phyloP scores from a whole-genome alignment of 176 grass and related monocot genomes.

The Typha latifolia region DNA sequence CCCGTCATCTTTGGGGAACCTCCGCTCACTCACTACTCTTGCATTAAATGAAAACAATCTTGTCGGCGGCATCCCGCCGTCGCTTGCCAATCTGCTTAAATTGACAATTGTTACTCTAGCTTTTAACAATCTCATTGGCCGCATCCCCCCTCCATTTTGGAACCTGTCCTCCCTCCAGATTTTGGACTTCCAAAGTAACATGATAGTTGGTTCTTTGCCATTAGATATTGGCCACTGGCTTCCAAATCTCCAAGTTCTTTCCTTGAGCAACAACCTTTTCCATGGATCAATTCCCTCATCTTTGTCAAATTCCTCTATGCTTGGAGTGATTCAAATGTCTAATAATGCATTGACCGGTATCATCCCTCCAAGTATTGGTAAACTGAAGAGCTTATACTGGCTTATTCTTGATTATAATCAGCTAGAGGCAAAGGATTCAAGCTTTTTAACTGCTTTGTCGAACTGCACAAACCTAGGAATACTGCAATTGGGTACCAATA shows the following conservation, averaged over 20 bases:
- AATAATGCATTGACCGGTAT: no score
- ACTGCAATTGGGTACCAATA: neutral
- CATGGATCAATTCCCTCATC: constrained; percentile 5
- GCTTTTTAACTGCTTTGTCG: neutral
- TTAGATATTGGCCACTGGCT: neutral
- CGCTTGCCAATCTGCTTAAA: constrained; percentile 9
- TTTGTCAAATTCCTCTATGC: no score
- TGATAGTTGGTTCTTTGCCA: constrained; percentile 10
- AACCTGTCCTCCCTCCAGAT: constrained; percentile 16
- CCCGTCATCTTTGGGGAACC: neutral
- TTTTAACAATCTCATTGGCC: neutral
- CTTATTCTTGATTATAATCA: no score
- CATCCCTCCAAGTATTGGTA: no score
- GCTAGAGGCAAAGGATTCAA: constrained; percentile 1
- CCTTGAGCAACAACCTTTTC: constrained; percentile 12
- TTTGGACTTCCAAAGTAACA: constrained; percentile 13
- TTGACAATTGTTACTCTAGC: neutral
- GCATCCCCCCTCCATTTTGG: constrained; percentile 16
- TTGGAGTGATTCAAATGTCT: no score
- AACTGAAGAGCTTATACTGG: no score
- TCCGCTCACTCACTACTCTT: neutral
- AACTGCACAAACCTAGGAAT: neutral
- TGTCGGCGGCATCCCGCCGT: constrained; percentile 17
- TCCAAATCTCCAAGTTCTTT: neutral
- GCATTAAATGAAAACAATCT: neutral